phyloP scores from a whole-genome alignment of 169 alveolate species.

The Eimeria necatrix region DNA sequence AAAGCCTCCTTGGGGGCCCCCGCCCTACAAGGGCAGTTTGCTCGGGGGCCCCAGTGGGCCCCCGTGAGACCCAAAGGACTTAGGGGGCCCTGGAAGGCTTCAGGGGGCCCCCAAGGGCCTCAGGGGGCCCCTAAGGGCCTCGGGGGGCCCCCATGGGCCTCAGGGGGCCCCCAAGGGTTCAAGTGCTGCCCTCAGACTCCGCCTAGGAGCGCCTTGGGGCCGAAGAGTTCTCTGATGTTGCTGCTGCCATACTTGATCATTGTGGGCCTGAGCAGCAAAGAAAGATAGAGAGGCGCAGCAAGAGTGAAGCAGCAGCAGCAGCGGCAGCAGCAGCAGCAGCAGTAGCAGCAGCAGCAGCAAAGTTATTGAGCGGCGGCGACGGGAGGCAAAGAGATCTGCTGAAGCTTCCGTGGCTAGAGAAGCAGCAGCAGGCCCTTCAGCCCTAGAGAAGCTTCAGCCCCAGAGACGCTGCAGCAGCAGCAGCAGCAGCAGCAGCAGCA shows the following conservation, averaged over 20 bases:
- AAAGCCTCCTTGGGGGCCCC: too few species aligned
- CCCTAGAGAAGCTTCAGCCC: too few species aligned
- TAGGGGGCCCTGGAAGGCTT: not conserved
- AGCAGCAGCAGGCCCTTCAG: too few species aligned
- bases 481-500: too few species aligned
- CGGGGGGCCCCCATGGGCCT: not conserved
- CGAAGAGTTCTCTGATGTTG: conserved; percentile 98
- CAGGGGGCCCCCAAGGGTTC: conserved; percentile 23
- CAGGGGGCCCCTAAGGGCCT: not conserved
- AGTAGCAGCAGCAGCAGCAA: not conserved
- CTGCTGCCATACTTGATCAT: conserved; percentile 97
- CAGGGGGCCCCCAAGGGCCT: not conserved
- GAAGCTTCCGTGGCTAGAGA: too few species aligned
- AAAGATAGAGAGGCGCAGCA: not conserved
- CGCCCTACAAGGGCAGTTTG: too few species aligned
- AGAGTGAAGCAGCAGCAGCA: not conserved
- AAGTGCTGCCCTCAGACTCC: not conserved
- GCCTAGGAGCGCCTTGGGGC: conserved; percentile 89
- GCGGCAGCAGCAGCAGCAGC: not conserved
- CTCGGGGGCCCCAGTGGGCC: too few species aligned
- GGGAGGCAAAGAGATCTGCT: too few species aligned
- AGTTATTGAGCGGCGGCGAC: not conserved
- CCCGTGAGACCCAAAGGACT: too few species aligned
- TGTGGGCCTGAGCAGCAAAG: conserved; percentile 85
- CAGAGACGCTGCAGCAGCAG: too few species aligned